Percentiles rank a stretch among this genome's conserved stretches.
Evolutionary conservation across 768 basidiomycete species (phyloP).

Genomic region (Sarcodon sp.): DNA sequence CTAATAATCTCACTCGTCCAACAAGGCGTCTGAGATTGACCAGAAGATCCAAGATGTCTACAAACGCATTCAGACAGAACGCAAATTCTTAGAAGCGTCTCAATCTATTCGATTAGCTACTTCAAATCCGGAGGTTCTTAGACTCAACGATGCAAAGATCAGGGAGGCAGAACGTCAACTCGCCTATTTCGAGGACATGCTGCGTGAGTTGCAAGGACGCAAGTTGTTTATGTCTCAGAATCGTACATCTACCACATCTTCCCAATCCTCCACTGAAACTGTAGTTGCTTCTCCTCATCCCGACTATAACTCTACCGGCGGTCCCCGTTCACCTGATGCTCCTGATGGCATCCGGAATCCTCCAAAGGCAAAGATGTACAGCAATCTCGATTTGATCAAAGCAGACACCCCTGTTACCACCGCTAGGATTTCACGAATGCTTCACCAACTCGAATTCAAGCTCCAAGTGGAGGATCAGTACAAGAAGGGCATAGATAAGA

Average conservation of each 20-base stretch:
- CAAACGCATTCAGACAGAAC: constrained; percentile 84
- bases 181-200: constrained; percentile 78
- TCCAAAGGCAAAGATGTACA: constrained; percentile 53
- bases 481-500: constrained; percentile 97
- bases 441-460: constrained; percentile 99
- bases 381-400: constrained; percentile 89
- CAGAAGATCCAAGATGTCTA: constrained; percentile 88
- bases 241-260: constrained; percentile 4
- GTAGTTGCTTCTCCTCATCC: constrained; percentile 12
- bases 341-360: constrained; percentile 23
- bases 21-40: constrained; percentile 52
- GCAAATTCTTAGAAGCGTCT: constrained; percentile 82
- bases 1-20: background rate
- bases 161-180: constrained; percentile 76
- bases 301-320: constrained; percentile 7
- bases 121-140: constrained; percentile 74
- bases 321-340: constrained; percentile 13
- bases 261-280: constrained; percentile 6
- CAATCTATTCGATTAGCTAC: constrained; percentile 73
- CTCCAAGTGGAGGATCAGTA: constrained; percentile 97
- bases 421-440: constrained; percentile 93
- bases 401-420: constrained; percentile 95
- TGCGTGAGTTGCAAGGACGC: constrained; percentile 71
- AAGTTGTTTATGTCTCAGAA: constrained; percentile 45
- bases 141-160: constrained; percentile 74